Base-by-base conservation (phyloP, 2,329 filamentous ascomycete species). In the Phialocephala sp. region DNA sequence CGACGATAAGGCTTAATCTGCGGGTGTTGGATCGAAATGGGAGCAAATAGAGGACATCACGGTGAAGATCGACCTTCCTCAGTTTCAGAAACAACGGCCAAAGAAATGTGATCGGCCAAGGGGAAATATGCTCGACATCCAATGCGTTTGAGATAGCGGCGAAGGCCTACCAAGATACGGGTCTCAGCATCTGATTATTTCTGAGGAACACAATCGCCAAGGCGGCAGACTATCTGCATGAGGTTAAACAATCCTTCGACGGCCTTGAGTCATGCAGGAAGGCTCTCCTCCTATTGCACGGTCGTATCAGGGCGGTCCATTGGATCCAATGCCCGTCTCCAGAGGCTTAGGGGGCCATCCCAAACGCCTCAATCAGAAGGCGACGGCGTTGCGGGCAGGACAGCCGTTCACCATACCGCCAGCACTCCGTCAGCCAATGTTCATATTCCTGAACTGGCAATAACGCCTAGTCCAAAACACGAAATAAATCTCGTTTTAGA, bases 371-470 rank as follows among this genome's bases (percentile, higher is more conserved):
- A 50, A 50, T 54, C 50, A 32, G 24, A 35, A 54, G 14, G 50
- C 14, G 50, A 35, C 22, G 24, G 50, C 50, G 50, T 18, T 32
- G 50, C 50, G 27, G 47, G 20, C 47, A 52, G 47, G 47, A 32
- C 14, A 54, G 50, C 50, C 24, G 22, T 54, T 22, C 9, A 50
- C 45, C 20, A 24, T n/a, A 24, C 45, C 20, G n/a, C 18, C n/a
- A 36, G 41, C 43, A n/a, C 27, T 32, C 27, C 3, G 27, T 6
- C 27, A 24, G 27, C 35, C n/a, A 60, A 60, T 52, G 37, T 62
- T 61, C 65, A 65, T 60, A 64, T 62, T 55, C 62, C 65, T 24
- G 45, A 36, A 62, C 59, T 37, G 65, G 62, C 55, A 61, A 62
- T 64, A 56, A 36, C 58, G 39, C 32, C 57, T 37, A 59, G 57